phyloP scores from a whole-genome alignment of 2,329 filamentous ascomycete species.

The Stagonosporopsis rhizophila region DNA sequence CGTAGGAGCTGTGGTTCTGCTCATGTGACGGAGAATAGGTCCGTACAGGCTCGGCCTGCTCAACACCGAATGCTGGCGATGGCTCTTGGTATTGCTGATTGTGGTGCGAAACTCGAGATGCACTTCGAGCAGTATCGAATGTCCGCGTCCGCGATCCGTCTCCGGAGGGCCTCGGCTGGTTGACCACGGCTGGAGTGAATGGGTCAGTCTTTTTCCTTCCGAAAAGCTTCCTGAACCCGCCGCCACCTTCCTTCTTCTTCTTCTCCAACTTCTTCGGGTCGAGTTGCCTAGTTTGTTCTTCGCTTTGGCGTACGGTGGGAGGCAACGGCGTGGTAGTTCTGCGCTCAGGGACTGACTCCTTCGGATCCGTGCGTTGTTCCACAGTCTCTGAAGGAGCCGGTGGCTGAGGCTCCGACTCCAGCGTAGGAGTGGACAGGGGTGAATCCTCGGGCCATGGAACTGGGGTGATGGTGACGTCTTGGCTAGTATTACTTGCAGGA shows the following conservation, averaged over 20 bases:
- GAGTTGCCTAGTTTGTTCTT: conserved; percentile 26
- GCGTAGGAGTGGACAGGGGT: conserved; percentile 37
- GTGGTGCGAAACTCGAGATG: conserved; percentile 35
- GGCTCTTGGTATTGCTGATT: conserved; percentile 32
- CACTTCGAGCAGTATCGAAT: conserved; percentile 33
- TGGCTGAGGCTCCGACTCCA: conserved; percentile 40
- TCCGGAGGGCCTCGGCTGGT: conserved; percentile 24
- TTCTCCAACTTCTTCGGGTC: conserved; percentile 48
- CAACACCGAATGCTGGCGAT: conserved; percentile 31
- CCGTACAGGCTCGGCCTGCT: conserved; percentile 31
- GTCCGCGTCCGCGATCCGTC: conserved; percentile 28
- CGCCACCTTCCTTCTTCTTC: conserved; percentile 44
- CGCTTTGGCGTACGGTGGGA: conserved; percentile 26
- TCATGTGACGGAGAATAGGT: conserved; percentile 34
- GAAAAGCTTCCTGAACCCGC: conserved; percentile 52
- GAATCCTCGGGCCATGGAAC: conserved; percentile 40
- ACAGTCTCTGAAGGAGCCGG: conserved; percentile 26
- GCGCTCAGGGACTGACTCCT: conserved; percentile 43
- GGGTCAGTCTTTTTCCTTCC: conserved; percentile 48
- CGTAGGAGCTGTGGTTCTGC: conserved; percentile 26
- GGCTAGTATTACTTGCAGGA: conserved; percentile 19
- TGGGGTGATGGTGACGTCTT: conserved; percentile 44
- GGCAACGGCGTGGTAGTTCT: conserved; percentile 26
- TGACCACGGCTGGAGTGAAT: conserved; percentile 20
- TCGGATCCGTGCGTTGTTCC: conserved; percentile 54